A percentile compares a stretch with the other conserved stretches of the same genome.
These are phyloP conservation scores for Saitoella complicata DNA, from an alignment of 805 yeast species.

Conservation along the genomic window DNA sequence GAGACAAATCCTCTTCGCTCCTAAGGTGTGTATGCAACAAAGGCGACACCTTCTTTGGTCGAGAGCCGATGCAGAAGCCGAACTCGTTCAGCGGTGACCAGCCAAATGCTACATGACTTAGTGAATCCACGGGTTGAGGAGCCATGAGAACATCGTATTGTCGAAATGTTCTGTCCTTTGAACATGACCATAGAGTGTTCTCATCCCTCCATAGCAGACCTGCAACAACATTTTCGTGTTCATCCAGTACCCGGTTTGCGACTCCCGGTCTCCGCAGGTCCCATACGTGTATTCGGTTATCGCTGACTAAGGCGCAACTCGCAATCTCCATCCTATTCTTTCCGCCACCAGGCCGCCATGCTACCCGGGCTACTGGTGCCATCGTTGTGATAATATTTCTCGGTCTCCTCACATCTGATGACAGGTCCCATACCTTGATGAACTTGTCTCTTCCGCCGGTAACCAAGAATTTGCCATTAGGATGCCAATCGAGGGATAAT, in stretches of 20 bases:
- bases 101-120: slow-evolving; percentile 35
- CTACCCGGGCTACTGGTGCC: slow-evolving; percentile 59
- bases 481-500: slow-evolving; percentile 75
- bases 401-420: slow-evolving; percentile 27
- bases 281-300: slow-evolving; percentile 49
- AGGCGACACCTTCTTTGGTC: no score
- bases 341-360: slow-evolving; percentile 41
- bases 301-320: slow-evolving; percentile 49
- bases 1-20: no score
- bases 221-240: slow-evolving; percentile 34
- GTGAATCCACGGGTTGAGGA: slow-evolving; percentile 31
- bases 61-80: slow-evolving; percentile 21
- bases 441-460: slow-evolving; percentile 90
- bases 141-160: slow-evolving; percentile 32
- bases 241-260: slow-evolving; percentile 40
- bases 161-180: slow-evolving; percentile 33
- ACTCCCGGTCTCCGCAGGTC: slow-evolving; percentile 53
- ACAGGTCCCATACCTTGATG: slow-evolving; percentile 59
- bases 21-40: no score
- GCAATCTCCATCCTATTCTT: slow-evolving; percentile 40
- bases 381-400: slow-evolving; percentile 59
- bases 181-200: slow-evolving; percentile 30
- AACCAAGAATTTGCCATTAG: slow-evolving; percentile 58
- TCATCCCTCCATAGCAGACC: slow-evolving; percentile 44
- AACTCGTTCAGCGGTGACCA: slow-evolving; percentile 45